Evolutionary conservation across 345 rosid species (phyloP).

Genomic region (Salix udensis): DNA sequence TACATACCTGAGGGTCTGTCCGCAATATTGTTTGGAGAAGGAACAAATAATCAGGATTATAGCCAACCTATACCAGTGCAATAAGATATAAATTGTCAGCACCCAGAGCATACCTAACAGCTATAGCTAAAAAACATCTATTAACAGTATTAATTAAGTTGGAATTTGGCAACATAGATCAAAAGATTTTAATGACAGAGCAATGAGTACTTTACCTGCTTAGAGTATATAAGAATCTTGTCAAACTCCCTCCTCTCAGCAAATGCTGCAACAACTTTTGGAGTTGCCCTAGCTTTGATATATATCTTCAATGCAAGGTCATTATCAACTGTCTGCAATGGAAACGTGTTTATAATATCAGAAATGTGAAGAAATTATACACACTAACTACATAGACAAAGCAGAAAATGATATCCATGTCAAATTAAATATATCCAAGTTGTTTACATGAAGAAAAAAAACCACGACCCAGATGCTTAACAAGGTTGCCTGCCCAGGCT

Average conservation of each 20-base stretch:
- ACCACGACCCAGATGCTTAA: neutral
- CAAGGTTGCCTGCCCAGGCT: neutral
- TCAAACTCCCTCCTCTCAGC: slow-evolving; percentile 94
- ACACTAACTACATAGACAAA: neutral
- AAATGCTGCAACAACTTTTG: slow-evolving; percentile 97
- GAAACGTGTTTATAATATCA: neutral
- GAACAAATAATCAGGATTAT: slow-evolving; percentile 90
- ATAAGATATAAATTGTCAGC: neutral
- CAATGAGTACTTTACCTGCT: slow-evolving; percentile 51
- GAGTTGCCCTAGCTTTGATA: slow-evolving; percentile 88
- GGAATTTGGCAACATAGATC: neutral
- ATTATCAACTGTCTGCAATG: slow-evolving; percentile 83
- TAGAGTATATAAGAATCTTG: slow-evolving; percentile 77
- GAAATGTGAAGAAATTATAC: neutral
- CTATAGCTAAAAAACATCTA: neutral
- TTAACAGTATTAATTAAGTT: neutral
- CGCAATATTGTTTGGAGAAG: slow-evolving; percentile 97
- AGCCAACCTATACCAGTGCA: slow-evolving; percentile 60
- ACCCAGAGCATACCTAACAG: neutral
- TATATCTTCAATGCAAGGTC: slow-evolving; percentile 92
- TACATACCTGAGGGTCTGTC: slow-evolving; percentile 83
- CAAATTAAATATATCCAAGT: neutral
- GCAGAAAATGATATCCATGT: neutral
- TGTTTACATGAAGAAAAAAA: neutral
- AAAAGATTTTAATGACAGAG: neutral